Evolutionary conservation across 768 basidiomycete species (phyloP).

Genomic region (Cystobasidiopsis lactophilus): DNA sequence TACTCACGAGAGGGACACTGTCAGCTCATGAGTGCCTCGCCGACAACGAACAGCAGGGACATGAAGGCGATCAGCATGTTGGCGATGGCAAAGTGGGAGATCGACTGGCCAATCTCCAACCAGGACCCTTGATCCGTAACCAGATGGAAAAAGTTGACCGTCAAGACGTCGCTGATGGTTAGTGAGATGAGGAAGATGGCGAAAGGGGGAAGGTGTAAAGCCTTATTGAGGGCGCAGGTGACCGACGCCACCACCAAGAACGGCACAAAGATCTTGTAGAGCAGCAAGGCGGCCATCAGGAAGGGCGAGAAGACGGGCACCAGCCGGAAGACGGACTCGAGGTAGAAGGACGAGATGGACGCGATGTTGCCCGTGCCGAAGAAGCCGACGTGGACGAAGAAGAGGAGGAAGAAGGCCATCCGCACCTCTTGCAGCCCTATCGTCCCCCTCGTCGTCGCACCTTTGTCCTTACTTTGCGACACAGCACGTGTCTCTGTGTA

Average conservation of each 20-base stretch:
- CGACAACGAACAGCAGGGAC: constrained; percentile 47
- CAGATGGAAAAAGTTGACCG: constrained; percentile 45
- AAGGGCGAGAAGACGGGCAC: constrained; percentile 71
- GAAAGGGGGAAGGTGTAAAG: constrained; percentile 49
- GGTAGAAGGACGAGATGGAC: constrained; percentile 61
- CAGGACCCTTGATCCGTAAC: constrained; percentile 64
- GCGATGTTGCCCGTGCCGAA: constrained; percentile 54
- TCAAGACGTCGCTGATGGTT: constrained; percentile 45
- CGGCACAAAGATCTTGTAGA: constrained; percentile 63
- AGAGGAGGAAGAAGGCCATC: constrained; percentile 58
- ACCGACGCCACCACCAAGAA: constrained; percentile 51
- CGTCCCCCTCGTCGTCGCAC: too few relatives aligned
- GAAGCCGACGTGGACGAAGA: constrained; percentile 68
- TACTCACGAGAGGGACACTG: too few relatives aligned
- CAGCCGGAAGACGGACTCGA: constrained; percentile 67
- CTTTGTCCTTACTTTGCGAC: too few relatives aligned
- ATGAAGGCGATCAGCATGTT: constrained; percentile 59
- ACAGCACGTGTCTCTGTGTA: constrained; percentile 20
- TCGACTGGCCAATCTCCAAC: constrained; percentile 73
- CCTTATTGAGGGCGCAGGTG: constrained; percentile 46
- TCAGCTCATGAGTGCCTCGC: constrained; percentile 28
- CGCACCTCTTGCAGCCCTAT: constrained; percentile 45
- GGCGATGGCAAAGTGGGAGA: constrained; percentile 68
- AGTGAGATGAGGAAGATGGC: constrained; percentile 58
- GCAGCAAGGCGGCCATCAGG: constrained; percentile 37